These are phyloP conservation scores for Vanrija sp. DNA, from an alignment of 1,284 basidiomycete genomes.

Conservation along the genomic window DNA sequence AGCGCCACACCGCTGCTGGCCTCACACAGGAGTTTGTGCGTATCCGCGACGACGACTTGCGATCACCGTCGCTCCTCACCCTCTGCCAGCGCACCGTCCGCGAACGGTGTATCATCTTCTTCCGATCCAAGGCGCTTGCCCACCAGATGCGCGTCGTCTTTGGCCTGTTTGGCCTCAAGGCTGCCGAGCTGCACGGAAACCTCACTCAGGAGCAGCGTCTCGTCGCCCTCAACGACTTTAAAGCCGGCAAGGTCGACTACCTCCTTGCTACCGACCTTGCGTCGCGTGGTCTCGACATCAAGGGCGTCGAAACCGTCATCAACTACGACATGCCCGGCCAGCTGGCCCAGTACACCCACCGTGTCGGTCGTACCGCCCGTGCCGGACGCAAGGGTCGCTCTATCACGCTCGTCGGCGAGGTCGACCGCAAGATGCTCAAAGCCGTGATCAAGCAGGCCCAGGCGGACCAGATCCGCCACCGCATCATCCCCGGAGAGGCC, in stretches of 20 bases:
- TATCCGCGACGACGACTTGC: conserved; percentile 67
- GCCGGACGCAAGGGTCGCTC: conserved; percentile 90
- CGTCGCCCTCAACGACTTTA: conserved; percentile 77
- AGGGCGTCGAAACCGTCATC: conserved; percentile 94
- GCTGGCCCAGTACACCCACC: conserved; percentile 89
- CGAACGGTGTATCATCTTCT: conserved; percentile 82
- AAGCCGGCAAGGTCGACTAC: conserved; percentile 78
- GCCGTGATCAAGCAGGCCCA: conserved; percentile 86
- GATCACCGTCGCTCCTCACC: conserved; percentile 74
- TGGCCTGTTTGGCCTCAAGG: conserved; percentile 77
- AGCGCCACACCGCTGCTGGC: conserved; percentile 79
- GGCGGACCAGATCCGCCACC: conserved; percentile 81
- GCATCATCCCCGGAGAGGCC: conserved; percentile 78
- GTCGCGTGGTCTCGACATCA: conserved; percentile 92
- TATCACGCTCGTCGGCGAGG: conserved; percentile 92
- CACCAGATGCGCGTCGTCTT: conserved; percentile 96
- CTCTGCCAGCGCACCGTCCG: conserved; percentile 85
- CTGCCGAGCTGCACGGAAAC: conserved; percentile 91
- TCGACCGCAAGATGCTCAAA: conserved; percentile 94
- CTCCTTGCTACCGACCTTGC: conserved; percentile 95
- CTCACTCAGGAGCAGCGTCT: conserved; percentile 93
- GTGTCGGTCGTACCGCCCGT: conserved; percentile 93
- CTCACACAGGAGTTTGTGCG: conserved; percentile 94
- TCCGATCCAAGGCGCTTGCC: conserved; percentile 91
- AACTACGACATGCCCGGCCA: conserved; percentile 98